Conservation (phyloP, 108 stramenopile species). For the Nannochloropsis gaditana region DNA sequence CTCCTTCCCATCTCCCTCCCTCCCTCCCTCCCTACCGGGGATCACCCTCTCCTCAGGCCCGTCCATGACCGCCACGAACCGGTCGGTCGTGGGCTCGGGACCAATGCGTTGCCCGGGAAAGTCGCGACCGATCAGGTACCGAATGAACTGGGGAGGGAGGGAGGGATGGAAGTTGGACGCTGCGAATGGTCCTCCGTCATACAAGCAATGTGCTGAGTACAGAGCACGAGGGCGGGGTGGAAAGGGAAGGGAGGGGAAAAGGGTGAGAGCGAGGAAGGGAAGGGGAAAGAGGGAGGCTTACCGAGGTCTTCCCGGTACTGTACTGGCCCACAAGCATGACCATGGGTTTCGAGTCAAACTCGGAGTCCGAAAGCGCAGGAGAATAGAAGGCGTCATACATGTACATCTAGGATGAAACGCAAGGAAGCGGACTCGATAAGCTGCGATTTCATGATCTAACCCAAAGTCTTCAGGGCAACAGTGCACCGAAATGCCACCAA, state of each 20-base stretch:
- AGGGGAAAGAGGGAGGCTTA: slow-evolving; percentile 2
- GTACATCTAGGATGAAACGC: slow-evolving; percentile 53
- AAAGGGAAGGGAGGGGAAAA: not conserved
- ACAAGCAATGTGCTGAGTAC: not conserved
- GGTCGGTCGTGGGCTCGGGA: slow-evolving; percentile 95
- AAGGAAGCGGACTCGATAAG: not conserved
- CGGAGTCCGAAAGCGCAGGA: slow-evolving; percentile 85
- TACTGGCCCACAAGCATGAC: slow-evolving; percentile 95
- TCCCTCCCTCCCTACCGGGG: slow-evolving; percentile 52
- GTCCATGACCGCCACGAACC: slow-evolving; percentile 76
- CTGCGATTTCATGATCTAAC: no score
- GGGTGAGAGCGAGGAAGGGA: not conserved
- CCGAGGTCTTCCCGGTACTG: slow-evolving; percentile 85
- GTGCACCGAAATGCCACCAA: no score
- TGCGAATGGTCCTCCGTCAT: not conserved
- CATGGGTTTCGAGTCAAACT: slow-evolving; percentile 97
- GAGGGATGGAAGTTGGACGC: not conserved
- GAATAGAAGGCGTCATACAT: slow-evolving; percentile 92
- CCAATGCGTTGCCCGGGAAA: slow-evolving; percentile 95
- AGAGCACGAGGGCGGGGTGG: not conserved
- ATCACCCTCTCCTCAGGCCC: slow-evolving; percentile 80
- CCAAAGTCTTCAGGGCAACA: not conserved
- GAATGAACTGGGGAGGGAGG: slow-evolving; percentile 31
- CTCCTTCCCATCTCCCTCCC: not conserved
- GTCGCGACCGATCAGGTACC: slow-evolving; percentile 50